Evolutionary conservation across 352 stramenopile genomes (phyloP).

Genomic region (Elongisporangium anandrum): DNA sequence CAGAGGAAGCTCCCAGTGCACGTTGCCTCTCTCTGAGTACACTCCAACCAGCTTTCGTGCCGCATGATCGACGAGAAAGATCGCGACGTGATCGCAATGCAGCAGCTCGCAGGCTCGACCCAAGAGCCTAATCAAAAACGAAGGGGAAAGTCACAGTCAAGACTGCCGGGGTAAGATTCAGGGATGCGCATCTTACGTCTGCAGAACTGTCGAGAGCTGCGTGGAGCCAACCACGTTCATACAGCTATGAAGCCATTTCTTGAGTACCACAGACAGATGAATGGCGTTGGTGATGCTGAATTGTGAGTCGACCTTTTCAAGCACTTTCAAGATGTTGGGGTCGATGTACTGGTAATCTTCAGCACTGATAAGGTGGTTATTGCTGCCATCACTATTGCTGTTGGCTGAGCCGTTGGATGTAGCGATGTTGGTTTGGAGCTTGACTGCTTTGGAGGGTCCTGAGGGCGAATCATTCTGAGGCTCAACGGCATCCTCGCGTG

Average conservation of each 20-base stretch:
- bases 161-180: not conserved
- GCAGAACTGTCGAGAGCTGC: constrained; percentile 32
- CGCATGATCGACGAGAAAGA: constrained; percentile 56
- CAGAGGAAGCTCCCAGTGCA: constrained; percentile 56
- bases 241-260: constrained; percentile 74
- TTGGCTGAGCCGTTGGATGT: not conserved
- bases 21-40: constrained; percentile 34
- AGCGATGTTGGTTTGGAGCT: not conserved
- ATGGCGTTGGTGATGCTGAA: constrained; percentile 85
- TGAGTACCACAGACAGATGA: constrained; percentile 50
- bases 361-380: constrained; percentile 24
- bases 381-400: not conserved
- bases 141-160: not conserved
- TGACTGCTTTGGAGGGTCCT: constrained; percentile 7
- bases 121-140: constrained; percentile 16
- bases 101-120: constrained; percentile 53
- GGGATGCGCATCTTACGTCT: constrained; percentile 13
- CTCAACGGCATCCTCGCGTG: constrained; percentile 21
- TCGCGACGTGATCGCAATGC: constrained; percentile 63
- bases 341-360: constrained; percentile 72
- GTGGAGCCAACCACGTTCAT: constrained; percentile 54
- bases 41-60: constrained; percentile 25
- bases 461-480: constrained; percentile 17
- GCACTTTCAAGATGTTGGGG: constrained; percentile 72
- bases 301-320: constrained; percentile 82